phyloP scores from a whole-genome alignment of 768 basidiomycete species.

The Suillus variegatus region DNA sequence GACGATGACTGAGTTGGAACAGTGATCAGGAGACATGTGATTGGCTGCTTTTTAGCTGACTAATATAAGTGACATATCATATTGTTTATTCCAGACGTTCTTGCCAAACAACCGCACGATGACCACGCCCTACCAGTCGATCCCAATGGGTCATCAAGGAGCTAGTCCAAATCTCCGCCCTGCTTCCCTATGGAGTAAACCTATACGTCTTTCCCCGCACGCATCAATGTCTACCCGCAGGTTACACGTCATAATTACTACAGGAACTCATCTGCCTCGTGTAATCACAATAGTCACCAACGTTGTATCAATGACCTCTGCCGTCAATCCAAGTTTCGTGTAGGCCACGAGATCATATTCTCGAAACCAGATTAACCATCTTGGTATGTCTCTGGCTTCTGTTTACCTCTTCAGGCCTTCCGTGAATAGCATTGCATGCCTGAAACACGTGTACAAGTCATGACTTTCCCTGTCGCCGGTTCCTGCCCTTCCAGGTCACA shows the following conservation, averaged over 20 bases:
- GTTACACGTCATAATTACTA: not conserved
- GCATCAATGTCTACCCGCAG: not conserved
- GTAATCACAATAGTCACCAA: conserved; percentile 1
- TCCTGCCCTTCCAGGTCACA: conserved; percentile 12
- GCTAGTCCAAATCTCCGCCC: not conserved
- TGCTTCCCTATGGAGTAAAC: not conserved
- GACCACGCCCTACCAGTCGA: not conserved
- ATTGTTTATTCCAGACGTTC: conserved; percentile 15
- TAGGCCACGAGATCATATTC: conserved; percentile 4
- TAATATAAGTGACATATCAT: conserved; percentile 16
- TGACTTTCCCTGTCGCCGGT: conserved; percentile 15
- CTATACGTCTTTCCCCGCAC: not conserved
- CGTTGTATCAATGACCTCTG: conserved; percentile 3
- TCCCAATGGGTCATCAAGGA: no score
- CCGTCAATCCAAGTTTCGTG: not conserved
- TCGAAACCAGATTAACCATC: not conserved
- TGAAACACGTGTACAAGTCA: conserved; percentile 26
- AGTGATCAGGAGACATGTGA: conserved; percentile 24
- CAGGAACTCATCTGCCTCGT: not conserved
- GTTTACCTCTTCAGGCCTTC: conserved; percentile 12
- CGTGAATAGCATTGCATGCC: conserved; percentile 22
- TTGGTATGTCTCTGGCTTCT: not conserved
- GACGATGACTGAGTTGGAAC: not conserved
- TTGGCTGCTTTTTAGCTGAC: conserved; percentile 26
- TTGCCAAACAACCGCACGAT: conserved; percentile 20